A percentile compares a stretch with the other conserved stretches of the same genome.
phyloP scores from a whole-genome alignment of 257 asterid genomes.

The Gynochthodes officinalis region DNA sequence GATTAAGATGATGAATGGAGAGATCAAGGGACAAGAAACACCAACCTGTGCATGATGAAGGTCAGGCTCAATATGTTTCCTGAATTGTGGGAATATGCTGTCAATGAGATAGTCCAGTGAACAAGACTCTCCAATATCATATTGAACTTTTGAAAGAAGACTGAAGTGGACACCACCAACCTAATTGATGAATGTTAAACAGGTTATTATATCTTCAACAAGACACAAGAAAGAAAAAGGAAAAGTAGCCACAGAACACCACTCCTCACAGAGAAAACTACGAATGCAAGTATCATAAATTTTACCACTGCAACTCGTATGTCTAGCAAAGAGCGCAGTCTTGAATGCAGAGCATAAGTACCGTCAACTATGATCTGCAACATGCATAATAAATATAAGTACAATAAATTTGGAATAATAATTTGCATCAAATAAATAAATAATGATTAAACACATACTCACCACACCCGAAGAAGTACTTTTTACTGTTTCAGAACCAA shows the following conservation, averaged over 20 bases:
- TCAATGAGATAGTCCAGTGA: conserved; percentile 96
- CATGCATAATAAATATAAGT: conserved; percentile 21
- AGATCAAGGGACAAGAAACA: conserved; percentile 18
- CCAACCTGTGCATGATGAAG: conserved; percentile 99
- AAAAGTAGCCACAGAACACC: neutral
- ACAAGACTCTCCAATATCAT: conserved; percentile 97
- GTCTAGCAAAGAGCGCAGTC: conserved; percentile 92
- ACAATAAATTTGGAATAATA: conserved; percentile 10
- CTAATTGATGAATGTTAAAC: conserved; percentile 41
- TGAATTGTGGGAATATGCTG: conserved; percentile 97
- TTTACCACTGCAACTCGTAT: conserved; percentile 99
- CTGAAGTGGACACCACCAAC: conserved; percentile 99
- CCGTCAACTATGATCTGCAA: conserved; percentile 92
- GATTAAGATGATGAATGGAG: conserved; percentile 23
- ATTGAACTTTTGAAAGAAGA: conserved; percentile 96
- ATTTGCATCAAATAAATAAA: neutral
- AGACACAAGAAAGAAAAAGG: conserved; percentile 12
- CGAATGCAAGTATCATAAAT: conserved; percentile 2
- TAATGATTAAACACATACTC: conserved; percentile 31
- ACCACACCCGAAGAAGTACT: conserved; percentile 88
- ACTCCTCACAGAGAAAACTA: neutral
- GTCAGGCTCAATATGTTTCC: conserved; percentile 96
- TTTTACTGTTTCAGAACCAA: conserved; percentile 55
- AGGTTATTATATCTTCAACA: conserved; percentile 9
- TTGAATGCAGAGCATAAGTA: conserved; percentile 86